Evolutionary conservation across 805 yeast species (phyloP).

Genomic region (Hanseniaspora lachancei): DNA sequence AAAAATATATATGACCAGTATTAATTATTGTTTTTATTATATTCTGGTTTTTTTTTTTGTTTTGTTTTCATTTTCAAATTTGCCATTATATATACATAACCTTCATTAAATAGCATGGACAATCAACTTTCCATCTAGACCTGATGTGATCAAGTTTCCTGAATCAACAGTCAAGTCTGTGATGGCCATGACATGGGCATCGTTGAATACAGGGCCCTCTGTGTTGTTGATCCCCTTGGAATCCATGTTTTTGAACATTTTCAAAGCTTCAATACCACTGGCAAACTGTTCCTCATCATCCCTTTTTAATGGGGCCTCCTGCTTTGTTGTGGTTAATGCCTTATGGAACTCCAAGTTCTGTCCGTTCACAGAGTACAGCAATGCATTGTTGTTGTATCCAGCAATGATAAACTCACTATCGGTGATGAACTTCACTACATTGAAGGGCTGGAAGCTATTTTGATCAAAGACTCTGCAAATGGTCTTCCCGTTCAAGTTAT

Average conservation of each 20-base stretch:
- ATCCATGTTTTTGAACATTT: constrained; percentile 91
- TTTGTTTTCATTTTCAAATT: too few relatives aligned
- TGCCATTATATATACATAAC: too few relatives aligned
- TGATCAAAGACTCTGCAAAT: constrained; percentile 18
- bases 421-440: constrained; percentile 54
- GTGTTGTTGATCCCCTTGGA: constrained; percentile 56
- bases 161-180: constrained; percentile 45
- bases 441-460: constrained; percentile 56
- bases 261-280: constrained; percentile 62
- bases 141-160: constrained; percentile 56
- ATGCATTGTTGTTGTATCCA: constrained; percentile 86
- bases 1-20: too few relatives aligned
- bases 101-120: not conserved
- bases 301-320: constrained; percentile 12
- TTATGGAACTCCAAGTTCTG: constrained; percentile 50
- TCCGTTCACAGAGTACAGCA: constrained; percentile 58
- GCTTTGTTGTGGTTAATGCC: constrained; percentile 27
- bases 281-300: constrained; percentile 42
- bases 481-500: constrained; percentile 14
- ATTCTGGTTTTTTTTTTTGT: too few relatives aligned
- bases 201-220: not conserved
- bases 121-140: constrained; percentile 65
- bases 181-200: constrained; percentile 73
- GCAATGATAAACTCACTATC: constrained; percentile 66
- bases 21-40: too few relatives aligned